phyloP scores from a whole-genome alignment of 108 stramenopile genomes.

The Discostella stelligeroides region DNA sequence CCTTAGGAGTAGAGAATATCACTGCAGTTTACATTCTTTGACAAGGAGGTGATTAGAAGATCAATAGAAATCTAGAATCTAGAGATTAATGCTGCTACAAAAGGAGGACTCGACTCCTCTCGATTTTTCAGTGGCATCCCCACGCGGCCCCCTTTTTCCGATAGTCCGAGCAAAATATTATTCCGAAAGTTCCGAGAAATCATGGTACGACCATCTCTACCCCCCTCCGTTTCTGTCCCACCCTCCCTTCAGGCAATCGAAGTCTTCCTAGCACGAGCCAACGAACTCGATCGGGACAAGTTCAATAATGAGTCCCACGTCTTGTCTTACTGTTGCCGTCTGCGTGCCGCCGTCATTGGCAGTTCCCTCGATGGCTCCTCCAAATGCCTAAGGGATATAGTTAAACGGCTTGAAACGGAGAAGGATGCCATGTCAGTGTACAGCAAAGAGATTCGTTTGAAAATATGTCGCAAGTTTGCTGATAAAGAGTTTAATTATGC shows the following conservation, averaged over 20 bases:
- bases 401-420: slow-evolving; percentile 71
- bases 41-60: too few relatives aligned
- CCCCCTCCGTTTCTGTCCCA: too few relatives aligned
- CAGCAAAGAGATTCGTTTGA: slow-evolving; percentile 67
- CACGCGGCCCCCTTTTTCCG: too few relatives aligned
- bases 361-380: slow-evolving; percentile 56
- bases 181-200: too few relatives aligned
- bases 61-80: too few relatives aligned
- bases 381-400: slow-evolving; percentile 64
- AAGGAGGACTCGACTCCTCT: too few relatives aligned
- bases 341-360: slow-evolving; percentile 80
- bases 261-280: slow-evolving; percentile 82
- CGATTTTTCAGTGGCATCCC: too few relatives aligned
- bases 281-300: slow-evolving; percentile 83
- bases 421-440: slow-evolving; percentile 74
- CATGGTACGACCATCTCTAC: too few relatives aligned
- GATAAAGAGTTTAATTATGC: slow-evolving; percentile 87
- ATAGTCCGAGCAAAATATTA: too few relatives aligned
- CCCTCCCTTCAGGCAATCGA: slow-evolving; percentile 78
- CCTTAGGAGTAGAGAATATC: too few relatives aligned
- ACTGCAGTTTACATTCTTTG: too few relatives aligned
- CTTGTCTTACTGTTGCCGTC: slow-evolving; percentile 91
- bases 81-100: too few relatives aligned
- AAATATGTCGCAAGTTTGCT: slow-evolving; percentile 76
- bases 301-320: slow-evolving; percentile 73